Evolutionary conservation across 768 basidiomycete species (phyloP).

Genomic region (Lactifluus volemus): DNA sequence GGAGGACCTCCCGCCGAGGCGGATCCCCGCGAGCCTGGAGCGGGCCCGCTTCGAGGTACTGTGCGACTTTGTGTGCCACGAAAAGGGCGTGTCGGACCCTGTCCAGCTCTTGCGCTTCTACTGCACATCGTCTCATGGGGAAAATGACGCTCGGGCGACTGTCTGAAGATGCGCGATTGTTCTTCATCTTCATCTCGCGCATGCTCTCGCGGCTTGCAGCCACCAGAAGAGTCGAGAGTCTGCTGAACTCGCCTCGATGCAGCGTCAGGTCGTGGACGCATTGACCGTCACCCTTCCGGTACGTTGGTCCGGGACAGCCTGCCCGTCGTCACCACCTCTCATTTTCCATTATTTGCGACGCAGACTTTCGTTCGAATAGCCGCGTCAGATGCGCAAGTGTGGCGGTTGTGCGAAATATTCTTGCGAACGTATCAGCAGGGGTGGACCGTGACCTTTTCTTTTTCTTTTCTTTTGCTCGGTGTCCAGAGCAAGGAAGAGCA

Average conservation of each 20-base stretch:
- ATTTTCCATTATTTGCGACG: slow-evolving; percentile 19
- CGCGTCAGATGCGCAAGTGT: slow-evolving; percentile 23
- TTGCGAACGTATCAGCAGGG: slow-evolving; percentile 36
- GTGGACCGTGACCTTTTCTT: slow-evolving; percentile 10
- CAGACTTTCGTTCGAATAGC: slow-evolving; percentile 27
- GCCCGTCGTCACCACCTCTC: neutral
- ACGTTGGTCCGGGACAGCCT: slow-evolving; percentile 13
- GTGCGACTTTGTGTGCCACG: slow-evolving; percentile 35
- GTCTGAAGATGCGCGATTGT: slow-evolving; percentile 17
- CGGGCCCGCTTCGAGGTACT: slow-evolving; percentile 33
- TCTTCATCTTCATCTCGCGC: slow-evolving; percentile 38
- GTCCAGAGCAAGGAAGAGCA: slow-evolving; percentile 7
- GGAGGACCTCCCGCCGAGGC: slow-evolving; percentile 28
- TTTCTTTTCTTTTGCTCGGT: neutral
- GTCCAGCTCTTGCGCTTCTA: slow-evolving; percentile 47
- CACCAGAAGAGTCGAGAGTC: slow-evolving; percentile 23
- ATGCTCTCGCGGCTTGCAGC: slow-evolving; percentile 34
- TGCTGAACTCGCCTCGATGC: slow-evolving; percentile 30
- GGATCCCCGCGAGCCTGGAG: slow-evolving; percentile 29
- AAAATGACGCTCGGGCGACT: slow-evolving; percentile 43
- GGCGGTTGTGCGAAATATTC: slow-evolving; percentile 33
- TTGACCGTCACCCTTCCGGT: slow-evolving; percentile 43
- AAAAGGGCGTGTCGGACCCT: slow-evolving; percentile 35
- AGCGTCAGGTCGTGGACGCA: slow-evolving; percentile 43
- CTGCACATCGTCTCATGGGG: slow-evolving; percentile 27